Evolutionary conservation across 495 filamentous ascomycete genomes (phyloP), one percentile per base, ranked within the genome.

Genomic region (Penicillium daleae): DNA sequence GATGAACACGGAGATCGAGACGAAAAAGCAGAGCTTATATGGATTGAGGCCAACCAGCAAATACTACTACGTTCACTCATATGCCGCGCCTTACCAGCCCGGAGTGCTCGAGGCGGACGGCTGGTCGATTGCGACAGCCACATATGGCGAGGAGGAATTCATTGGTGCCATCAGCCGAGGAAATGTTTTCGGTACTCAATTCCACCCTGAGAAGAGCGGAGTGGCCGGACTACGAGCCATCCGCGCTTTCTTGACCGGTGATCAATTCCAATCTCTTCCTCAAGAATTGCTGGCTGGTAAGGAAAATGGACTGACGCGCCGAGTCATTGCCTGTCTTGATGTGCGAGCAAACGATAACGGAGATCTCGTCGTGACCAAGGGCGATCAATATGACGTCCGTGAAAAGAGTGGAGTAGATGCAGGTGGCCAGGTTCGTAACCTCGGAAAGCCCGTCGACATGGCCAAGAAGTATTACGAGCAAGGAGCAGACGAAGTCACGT

Each of bases 381-480:
- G 95, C 9, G 95, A 99, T 72, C 95, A 98, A 70, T 99, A 99
- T 76, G 95, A 99, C 69, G 95, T 99, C n/a, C 89, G 95, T n/a
- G 95, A 97, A 70, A 97, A 96, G 76, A 80, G 74, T 57, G 79
- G 75, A 12, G 70, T 76, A 21, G 70, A 81, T 9, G 76, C 78
- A n/a, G 86, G 83, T 53, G 87, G 92, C 22, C 82, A 87, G 56
- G 95, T 99, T 33, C 85, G 95, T 57, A 99, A 98, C 71, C 78
- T 99, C 0, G 95, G 95, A 63, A 98, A 99, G 77, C 95, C 95
- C 0, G 93, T 99, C 19, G 92, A 97, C 51, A 90, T 98, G 86
- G 95, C 95, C 21, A 86, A 85, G 77, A 88, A 87, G 71, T 99
- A 99, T 76, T 99, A 97, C 79, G 91, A 96, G 69, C 92, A 97